Percentiles rank a stretch among this genome's conserved stretches.
Evolutionary conservation across 208 protist genomes (phyloP).

Genomic region (Paratrypanosoma confusum): DNA sequence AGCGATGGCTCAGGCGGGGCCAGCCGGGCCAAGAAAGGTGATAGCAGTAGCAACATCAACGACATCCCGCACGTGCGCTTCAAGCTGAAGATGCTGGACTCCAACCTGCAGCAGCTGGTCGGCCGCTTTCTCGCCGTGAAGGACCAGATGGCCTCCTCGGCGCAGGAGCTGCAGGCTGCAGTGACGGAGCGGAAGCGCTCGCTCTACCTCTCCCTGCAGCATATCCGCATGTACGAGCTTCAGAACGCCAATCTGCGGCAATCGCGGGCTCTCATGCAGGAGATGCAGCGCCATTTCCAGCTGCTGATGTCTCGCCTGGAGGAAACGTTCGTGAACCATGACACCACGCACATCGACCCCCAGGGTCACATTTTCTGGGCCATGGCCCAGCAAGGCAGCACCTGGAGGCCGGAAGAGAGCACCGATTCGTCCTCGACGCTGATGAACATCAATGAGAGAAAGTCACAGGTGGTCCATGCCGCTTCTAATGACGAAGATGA

Average conservation of each 20-base stretch:
- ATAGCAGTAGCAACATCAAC: neutral
- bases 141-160: conserved; percentile 72
- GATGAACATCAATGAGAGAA: too few species aligned
- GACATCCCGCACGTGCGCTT: conserved; percentile 74
- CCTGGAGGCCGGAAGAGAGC: too few species aligned
- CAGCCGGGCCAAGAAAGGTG: conserved; percentile 1
- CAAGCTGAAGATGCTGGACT: conserved; percentile 83
- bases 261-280: conserved; percentile 50
- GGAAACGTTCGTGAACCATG: conserved; percentile 66
- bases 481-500: too few species aligned
- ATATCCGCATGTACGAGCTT: conserved; percentile 86
- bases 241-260: conserved; percentile 76
- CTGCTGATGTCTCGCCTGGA: conserved; percentile 52
- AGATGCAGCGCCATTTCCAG: conserved; percentile 48
- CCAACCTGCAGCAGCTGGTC: conserved; percentile 83
- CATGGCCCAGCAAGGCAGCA: too few species aligned
- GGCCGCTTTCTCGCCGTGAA: conserved; percentile 76
- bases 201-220: conserved; percentile 85
- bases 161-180: conserved; percentile 77
- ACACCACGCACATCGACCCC: conserved; percentile 74
- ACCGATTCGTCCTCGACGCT: too few species aligned
- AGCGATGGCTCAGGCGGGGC: neutral
- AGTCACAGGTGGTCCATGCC: too few species aligned
- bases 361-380: conserved; percentile 59
- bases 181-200: conserved; percentile 85